These are phyloP conservation scores for Thermoascus crustaceus DNA, from an alignment of 2,329 filamentous ascomycete genomes.

Conservation along the genomic window DNA sequence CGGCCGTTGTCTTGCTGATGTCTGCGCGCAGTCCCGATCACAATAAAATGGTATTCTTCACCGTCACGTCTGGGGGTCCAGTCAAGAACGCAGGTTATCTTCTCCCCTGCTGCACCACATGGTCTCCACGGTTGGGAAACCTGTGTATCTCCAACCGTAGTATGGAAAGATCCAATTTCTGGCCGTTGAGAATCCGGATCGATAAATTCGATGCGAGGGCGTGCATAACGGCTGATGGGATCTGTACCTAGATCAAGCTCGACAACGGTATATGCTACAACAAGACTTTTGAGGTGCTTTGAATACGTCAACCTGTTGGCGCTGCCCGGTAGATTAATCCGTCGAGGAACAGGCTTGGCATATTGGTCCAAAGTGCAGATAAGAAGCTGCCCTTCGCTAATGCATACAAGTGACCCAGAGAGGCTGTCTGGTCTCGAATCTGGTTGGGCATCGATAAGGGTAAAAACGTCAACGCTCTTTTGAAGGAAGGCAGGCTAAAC, in stretches of 20 bases:
- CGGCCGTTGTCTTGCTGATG: constrained; percentile 24
- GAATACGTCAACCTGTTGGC: constrained; percentile 40
- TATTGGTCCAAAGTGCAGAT: constrained; percentile 40
- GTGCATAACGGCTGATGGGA: constrained; percentile 23
- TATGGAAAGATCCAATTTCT: constrained; percentile 8
- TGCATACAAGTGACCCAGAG: constrained; percentile 39
- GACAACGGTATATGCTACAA: constrained; percentile 38
- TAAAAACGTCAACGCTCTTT: constrained; percentile 25
- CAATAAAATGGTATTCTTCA: constrained; percentile 33
- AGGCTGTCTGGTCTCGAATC: constrained; percentile 18
- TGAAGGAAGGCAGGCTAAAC: constrained; percentile 33
- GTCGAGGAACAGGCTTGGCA: constrained; percentile 33
- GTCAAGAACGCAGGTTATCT: constrained; percentile 34
- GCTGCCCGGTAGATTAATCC: constrained; percentile 33
- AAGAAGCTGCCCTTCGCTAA: constrained; percentile 40
- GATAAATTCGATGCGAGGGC: constrained; percentile 31
- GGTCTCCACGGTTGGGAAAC: constrained; percentile 17
- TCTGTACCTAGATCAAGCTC: constrained; percentile 18
- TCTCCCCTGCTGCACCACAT: constrained; percentile 30
- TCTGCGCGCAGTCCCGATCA: constrained; percentile 30
- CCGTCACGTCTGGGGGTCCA: constrained; percentile 30
- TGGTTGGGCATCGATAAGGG: constrained; percentile 23
- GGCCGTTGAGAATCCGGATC: constrained; percentile 26
- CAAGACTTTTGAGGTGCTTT: constrained; percentile 37
- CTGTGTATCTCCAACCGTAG: constrained; percentile 3